Percentiles rank a stretch among this genome's conserved stretches.
These are phyloP conservation scores for Aspergillus thermomutatus DNA, from an alignment of 2,329 filamentous ascomycete genomes.

Conservation along the genomic window DNA sequence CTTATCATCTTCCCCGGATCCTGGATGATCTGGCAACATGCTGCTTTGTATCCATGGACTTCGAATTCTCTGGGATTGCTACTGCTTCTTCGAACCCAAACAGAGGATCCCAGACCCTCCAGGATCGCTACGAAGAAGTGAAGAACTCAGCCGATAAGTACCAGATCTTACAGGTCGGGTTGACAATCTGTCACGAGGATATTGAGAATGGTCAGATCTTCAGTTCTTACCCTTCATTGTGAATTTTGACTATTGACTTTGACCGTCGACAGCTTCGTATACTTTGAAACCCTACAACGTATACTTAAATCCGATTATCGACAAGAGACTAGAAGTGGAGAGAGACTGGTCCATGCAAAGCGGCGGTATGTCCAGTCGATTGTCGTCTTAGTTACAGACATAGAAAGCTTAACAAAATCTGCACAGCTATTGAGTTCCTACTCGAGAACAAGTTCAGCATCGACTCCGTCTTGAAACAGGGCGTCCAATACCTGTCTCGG, in stretches of 20 bases:
- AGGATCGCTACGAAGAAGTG: conserved; percentile 60
- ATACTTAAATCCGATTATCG: conserved; percentile 55
- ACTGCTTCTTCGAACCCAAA: conserved; percentile 36
- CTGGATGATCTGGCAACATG: conserved; percentile 57
- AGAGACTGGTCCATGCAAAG: conserved; percentile 59
- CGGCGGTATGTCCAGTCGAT: conserved; percentile 38
- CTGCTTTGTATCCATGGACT: conserved; percentile 62
- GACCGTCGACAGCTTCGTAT: conserved; percentile 46
- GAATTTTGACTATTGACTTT: conserved; percentile 3
- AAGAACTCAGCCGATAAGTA: conserved; percentile 61
- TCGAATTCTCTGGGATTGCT: conserved; percentile 65
- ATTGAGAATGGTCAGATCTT: conserved; percentile 41
- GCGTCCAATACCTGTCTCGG: conserved; percentile 61
- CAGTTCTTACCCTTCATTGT: not conserved
- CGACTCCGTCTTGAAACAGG: conserved; percentile 52
- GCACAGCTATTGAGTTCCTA: conserved; percentile 58
- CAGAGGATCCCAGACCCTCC: conserved; percentile 49
- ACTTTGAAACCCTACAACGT: conserved; percentile 63
- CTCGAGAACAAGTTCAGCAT: conserved; percentile 58
- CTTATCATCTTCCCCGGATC: conserved; percentile 51
- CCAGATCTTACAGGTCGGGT: conserved; percentile 63
- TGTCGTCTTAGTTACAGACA: not conserved
- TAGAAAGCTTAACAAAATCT: conserved; percentile 9
- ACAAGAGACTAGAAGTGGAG: conserved; percentile 54
- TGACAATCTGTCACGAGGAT: conserved; percentile 63